These are phyloP conservation scores for Tolypocladium guangdongense DNA, from an alignment of 2,329 filamentous ascomycete genomes.

Conservation along the genomic window DNA sequence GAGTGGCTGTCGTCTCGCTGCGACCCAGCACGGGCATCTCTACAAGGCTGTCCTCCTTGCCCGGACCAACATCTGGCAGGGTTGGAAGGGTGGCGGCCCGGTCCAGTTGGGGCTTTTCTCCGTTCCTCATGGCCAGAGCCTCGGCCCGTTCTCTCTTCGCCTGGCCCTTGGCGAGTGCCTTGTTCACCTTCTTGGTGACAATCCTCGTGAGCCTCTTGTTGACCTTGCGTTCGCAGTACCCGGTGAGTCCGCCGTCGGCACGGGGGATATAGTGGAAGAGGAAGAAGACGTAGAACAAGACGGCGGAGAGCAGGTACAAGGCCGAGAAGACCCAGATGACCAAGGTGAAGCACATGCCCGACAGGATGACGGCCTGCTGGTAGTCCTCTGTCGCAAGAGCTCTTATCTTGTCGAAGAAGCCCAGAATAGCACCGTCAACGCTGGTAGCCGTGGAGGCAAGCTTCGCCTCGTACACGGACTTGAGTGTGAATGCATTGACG, in stretches of 20 bases:
- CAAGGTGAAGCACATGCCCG: constrained; percentile 85
- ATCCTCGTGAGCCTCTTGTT: constrained; percentile 77
- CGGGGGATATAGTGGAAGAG: constrained; percentile 86
- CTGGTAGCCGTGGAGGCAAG: constrained; percentile 43
- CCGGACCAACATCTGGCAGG: constrained; percentile 28
- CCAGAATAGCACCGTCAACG: constrained; percentile 53
- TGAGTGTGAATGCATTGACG: constrained; percentile 81
- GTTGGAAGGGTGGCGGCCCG: constrained; percentile 60
- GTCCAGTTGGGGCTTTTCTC: constrained; percentile 37
- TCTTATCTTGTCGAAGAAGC: constrained; percentile 77
- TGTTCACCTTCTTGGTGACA: constrained; percentile 77
- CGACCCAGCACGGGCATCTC: constrained; percentile 48
- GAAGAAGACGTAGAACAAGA: constrained; percentile 76
- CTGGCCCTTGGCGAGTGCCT: constrained; percentile 72
- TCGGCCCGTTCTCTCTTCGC: constrained; percentile 43
- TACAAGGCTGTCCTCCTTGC: constrained; percentile 37
- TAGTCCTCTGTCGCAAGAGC: constrained; percentile 61
- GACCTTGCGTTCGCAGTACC: constrained; percentile 87
- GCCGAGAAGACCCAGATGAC: constrained; percentile 80
- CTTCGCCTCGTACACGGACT: constrained; percentile 68
- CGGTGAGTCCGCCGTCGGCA: constrained; percentile 66
- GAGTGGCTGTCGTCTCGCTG: constrained; percentile 48
- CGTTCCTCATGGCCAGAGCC: constrained; percentile 39
- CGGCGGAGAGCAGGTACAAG: constrained; percentile 61
- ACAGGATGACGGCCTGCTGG: constrained; percentile 72